A percentile compares a stretch with the other conserved stretches of the same genome.
phyloP scores from a whole-genome alignment of 1,284 basidiomycete genomes.

The Stygiomarasmius scandens region DNA sequence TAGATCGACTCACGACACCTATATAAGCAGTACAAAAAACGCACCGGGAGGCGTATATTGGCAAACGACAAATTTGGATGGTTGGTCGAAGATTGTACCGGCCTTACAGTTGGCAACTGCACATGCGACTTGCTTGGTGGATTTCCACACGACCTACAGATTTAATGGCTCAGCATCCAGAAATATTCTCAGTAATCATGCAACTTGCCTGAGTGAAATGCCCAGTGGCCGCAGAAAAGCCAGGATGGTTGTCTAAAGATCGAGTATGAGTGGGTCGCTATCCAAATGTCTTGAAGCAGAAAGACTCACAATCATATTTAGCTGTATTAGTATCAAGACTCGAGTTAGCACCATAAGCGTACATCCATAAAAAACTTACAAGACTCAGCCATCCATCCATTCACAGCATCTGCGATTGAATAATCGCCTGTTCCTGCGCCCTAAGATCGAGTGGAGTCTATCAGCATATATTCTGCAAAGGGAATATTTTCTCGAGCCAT shows the following conservation, averaged over 20 bases:
- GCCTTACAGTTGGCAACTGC: conserved; percentile 22
- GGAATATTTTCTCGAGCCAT: conserved; percentile 5
- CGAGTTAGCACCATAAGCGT: background rate
- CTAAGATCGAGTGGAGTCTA: background rate
- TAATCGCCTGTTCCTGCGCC: conserved; percentile 49
- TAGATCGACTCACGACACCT: too few relatives aligned
- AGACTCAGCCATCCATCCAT: conserved; percentile 13
- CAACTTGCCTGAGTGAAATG: conserved; percentile 28
- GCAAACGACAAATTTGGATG: conserved; percentile 27
- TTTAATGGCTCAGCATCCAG: too few relatives aligned
- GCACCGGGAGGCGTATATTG: conserved; percentile 27
- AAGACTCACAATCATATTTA: conserved; percentile 8
- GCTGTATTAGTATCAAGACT: background rate
- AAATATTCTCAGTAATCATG: too few relatives aligned
- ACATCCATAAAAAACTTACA: background rate
- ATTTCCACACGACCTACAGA: conserved; percentile 27
- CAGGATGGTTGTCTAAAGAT: conserved; percentile 23
- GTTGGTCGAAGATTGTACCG: conserved; percentile 25
- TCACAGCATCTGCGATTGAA: conserved; percentile 2
- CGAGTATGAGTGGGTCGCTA: background rate
- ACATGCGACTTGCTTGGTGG: conserved; percentile 26
- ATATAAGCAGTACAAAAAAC: background rate
- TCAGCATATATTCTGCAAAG: conserved; percentile 41
- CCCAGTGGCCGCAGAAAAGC: conserved; percentile 24
- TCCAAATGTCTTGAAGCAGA: conserved; percentile 27